Evolutionary conservation across 352 stramenopile species (phyloP), one percentile per base, ranked within the genome.

Genomic region (Elongisporangium senticosum): DNA sequence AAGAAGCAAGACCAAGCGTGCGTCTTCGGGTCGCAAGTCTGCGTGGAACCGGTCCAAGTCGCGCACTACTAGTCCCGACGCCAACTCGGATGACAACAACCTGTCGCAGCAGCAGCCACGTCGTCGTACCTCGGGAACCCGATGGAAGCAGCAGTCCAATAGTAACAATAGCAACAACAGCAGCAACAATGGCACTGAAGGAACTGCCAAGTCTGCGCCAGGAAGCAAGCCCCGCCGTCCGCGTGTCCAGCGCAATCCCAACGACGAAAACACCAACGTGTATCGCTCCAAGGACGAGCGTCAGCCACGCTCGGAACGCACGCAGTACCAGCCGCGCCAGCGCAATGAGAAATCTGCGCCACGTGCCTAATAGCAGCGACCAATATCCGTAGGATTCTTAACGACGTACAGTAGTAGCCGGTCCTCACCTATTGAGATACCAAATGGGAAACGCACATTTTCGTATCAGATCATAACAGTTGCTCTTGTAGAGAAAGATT

Each of bases 141-240:
- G 74, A 52, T 63, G 61, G 69, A 70, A 63, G 55, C 68, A 77
- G 62, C 71, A 79, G 52, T 39, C 51, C 68, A 72, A 55, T 62
- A 75, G 59, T 74, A 75, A 62, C 64, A 71, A 22, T 57, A 78
- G 49, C 52, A 56, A 49, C 49, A 66, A 60, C 51, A 13, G 21
- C 58, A 72, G 71, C 55, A 64, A 60, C n/a, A 64, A 62, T 52
- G 70, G 67, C 23, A 69, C 24, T 56, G 53, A 14, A 65, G 49
- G 48, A 71, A 56, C 33, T 49, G 14, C 33, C 33, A 43, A 43
- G 33, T 17, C 33, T 43, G 26, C 26, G 1, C 26, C 26, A 37
- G 26, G 26, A 53, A 66, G 52, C 61, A 79, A 79, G 24, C 56
- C 67, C 14, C 72, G 74, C 19, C 72, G 65, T 43, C 51, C 65